Conservation (phyloP, 257 asterid genomes). For the Craterostigma plantagineum region DNA sequence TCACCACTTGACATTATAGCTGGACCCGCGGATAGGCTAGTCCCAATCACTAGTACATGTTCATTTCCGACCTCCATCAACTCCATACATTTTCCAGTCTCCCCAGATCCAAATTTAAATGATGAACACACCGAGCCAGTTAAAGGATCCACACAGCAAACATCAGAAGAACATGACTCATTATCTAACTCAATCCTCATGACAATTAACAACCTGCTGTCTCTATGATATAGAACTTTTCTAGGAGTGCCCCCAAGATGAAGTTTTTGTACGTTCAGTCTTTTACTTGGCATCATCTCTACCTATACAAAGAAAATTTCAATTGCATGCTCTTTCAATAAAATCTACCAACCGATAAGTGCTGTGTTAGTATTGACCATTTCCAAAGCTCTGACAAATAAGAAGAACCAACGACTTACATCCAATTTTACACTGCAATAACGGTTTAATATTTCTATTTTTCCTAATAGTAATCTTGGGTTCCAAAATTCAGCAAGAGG, state of each 20-base stretch:
- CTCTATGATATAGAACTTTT: conserved; percentile 72
- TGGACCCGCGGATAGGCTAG: conserved; percentile 79
- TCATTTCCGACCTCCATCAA: conserved; percentile 62
- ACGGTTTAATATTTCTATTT: too few species aligned
- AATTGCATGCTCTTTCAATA: too few species aligned
- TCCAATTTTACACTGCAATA: too few species aligned
- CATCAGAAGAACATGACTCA: conserved; percentile 67
- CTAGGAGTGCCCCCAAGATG: conserved; percentile 92
- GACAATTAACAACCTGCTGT: conserved; percentile 65
- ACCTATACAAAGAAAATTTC: conserved; percentile 32
- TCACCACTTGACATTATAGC: conserved; percentile 96
- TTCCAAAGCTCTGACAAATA: too few species aligned
- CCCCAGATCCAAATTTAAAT: conserved; percentile 77
- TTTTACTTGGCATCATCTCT: conserved; percentile 94
- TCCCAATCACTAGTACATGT: conserved; percentile 79
- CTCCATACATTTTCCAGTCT: conserved; percentile 95
- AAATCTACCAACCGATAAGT: too few species aligned
- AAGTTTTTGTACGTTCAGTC: conserved; percentile 95
- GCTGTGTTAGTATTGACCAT: too few species aligned
- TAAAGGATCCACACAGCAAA: conserved; percentile 88
- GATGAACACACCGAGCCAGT: conserved; percentile 65
- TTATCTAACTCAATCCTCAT: conserved; percentile 72
- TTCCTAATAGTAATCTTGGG: too few species aligned
- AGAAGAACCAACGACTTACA: too few species aligned
- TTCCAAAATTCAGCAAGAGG: too few species aligned